Conservation (phyloP, 345 rosid genomes). For the Populus euphratica region DNA sequence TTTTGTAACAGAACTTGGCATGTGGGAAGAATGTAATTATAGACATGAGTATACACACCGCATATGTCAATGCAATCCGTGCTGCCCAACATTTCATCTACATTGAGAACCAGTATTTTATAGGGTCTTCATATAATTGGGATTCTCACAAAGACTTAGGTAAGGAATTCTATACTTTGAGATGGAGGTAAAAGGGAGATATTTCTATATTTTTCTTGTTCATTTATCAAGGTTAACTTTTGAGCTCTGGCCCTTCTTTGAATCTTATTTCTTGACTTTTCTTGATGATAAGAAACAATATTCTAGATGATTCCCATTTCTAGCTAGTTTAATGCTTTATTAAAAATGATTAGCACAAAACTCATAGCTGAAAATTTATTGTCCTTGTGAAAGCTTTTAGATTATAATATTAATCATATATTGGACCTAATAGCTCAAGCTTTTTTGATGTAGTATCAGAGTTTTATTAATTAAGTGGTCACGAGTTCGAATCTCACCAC, state of each 20-base stretch:
- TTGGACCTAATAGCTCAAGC: too few species aligned
- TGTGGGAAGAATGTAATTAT: conserved; percentile 87
- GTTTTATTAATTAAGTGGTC: too few species aligned
- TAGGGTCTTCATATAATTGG: conserved; percentile 92
- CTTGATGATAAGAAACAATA: neutral
- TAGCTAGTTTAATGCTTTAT: neutral
- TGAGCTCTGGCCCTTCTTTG: neutral
- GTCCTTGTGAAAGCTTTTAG: too few species aligned
- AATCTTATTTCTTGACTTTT: neutral
- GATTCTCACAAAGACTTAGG: conserved; percentile 67
- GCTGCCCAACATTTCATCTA: conserved; percentile 83
- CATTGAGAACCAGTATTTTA: conserved; percentile 89
- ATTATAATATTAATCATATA: too few species aligned
- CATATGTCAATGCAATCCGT: conserved; percentile 81
- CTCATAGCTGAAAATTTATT: neutral
- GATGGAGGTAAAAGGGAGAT: neutral
- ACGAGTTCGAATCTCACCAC: too few species aligned
- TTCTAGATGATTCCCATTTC: neutral
- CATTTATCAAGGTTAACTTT: neutral
- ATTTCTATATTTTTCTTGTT: neutral
- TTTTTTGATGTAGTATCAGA: too few species aligned
- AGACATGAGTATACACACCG: conserved; percentile 87
- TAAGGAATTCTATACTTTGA: conserved; percentile 25
- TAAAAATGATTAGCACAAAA: neutral
- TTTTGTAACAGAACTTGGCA: conserved; percentile 53